Evolutionary conservation across 2,329 filamentous ascomycete species (phyloP).

Genomic region (Diatrype stigma): DNA sequence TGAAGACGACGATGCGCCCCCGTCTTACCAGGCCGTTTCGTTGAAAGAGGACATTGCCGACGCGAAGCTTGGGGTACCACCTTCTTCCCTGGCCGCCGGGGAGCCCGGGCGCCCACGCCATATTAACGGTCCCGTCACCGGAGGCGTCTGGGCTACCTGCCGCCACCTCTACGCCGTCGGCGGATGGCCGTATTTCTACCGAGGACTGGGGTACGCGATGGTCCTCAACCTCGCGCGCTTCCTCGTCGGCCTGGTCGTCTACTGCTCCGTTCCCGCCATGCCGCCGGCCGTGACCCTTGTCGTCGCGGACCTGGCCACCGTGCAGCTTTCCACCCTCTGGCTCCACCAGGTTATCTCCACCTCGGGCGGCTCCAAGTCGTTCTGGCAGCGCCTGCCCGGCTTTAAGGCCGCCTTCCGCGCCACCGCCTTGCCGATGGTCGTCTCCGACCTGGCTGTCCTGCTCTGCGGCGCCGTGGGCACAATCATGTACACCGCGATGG

Average conservation of each 20-base stretch:
- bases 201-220: conserved; percentile 53
- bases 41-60: conserved; percentile 15
- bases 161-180: conserved; percentile 55
- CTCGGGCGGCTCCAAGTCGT: conserved; percentile 49
- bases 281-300: conserved; percentile 44
- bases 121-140: conserved; percentile 40
- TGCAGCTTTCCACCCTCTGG: conserved; percentile 69
- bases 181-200: conserved; percentile 61
- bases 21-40: conserved; percentile 43
- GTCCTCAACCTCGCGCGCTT: conserved; percentile 27
- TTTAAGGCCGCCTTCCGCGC: conserved; percentile 58
- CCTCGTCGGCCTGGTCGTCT: conserved; percentile 33
- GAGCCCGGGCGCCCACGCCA: too few species aligned
- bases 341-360: conserved; percentile 76
- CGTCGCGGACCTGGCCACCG: conserved; percentile 54
- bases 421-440: conserved; percentile 61
- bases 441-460: conserved; percentile 53
- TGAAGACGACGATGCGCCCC: conserved; percentile 45
- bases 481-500: conserved; percentile 39
- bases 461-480: conserved; percentile 43
- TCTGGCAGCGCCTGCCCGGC: conserved; percentile 63
- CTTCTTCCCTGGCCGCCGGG: too few species aligned
- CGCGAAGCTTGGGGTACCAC: conserved; percentile 21
- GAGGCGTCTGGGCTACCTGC: conserved; percentile 42
- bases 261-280: conserved; percentile 34